Evolutionary conservation across 495 filamentous ascomycete genomes (phyloP), one percentile per base, ranked within the genome.

Genomic region (Recurvomyces mirabilis): DNA sequence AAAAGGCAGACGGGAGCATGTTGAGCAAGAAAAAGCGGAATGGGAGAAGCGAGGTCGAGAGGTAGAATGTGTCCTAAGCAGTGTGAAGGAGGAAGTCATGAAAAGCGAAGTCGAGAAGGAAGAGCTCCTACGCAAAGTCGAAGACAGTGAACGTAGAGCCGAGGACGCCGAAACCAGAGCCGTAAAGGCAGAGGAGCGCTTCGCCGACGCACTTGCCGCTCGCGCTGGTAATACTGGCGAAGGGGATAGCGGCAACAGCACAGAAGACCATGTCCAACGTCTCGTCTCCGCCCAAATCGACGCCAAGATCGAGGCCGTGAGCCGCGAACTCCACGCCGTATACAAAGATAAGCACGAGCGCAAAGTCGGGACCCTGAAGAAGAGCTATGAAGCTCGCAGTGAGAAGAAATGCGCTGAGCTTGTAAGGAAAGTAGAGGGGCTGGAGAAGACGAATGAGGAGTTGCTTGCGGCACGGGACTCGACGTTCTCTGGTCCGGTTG

Each of bases 321-420:
- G 84, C 2, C 73, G 82, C 10, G 91, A 98, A 54, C 71, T 96
- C 19, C 91, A 98, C 56, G 71, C 75, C 0, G 70, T 94, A n/a
- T 98, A 98, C 69, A 95, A 94, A 65, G 73, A 76, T 58, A 98
- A 98, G 59, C 93, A 98, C 58, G 88, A 94, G 65, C 82, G 77
- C 35, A 98, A 98, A 65, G 88, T 96, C 20, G 74, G 82, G 0
- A 87, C 87, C 6, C 69, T 98, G 45, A 95, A 95, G 66, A 94
- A 94, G 61, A 87, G 80, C 60, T 96, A 95, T 62, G 86, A 94
- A 56, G 71, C 71, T 31, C 77, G 88, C 35, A 87, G 84, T 78
- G 85, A 93, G 59, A 88, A 91, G 67, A 85, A 81, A 48, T 67
- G 86, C 23, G 70, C 71, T 21, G 81, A 86, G 51, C 74, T 89